phyloP scores from a whole-genome alignment of 2,329 filamentous ascomycete species.

The Ascomycota sp. region DNA sequence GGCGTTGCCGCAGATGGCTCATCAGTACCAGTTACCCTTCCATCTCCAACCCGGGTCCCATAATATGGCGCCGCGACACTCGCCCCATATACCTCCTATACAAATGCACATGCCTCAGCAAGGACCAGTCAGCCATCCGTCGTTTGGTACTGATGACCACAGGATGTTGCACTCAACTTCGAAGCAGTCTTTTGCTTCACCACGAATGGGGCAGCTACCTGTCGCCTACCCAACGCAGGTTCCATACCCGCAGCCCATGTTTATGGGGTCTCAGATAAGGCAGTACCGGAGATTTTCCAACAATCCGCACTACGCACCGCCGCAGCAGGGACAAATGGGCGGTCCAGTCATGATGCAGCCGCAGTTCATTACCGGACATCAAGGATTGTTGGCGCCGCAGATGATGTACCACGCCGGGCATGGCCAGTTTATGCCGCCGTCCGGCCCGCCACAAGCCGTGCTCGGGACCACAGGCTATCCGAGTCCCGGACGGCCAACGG shows the following conservation, averaged over 20 bases:
- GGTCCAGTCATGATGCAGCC: conserved; percentile 68
- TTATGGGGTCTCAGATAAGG: conserved; percentile 50
- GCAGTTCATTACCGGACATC: conserved; percentile 55
- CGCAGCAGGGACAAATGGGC: conserved; percentile 51
- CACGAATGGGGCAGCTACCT: conserved; percentile 50
- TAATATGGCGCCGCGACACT: conserved; percentile 45
- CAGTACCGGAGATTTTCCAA: conserved; percentile 53
- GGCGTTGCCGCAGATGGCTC: conserved; percentile 51
- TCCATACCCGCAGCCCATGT: conserved; percentile 52
- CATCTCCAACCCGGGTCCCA: conserved; percentile 61
- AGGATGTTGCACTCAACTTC: conserved; percentile 78
- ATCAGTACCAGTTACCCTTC: conserved; percentile 67
- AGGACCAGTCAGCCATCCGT: conserved; percentile 39
- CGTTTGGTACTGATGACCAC: conserved; percentile 61
- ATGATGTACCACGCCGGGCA: conserved; percentile 63
- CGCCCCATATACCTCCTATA: conserved; percentile 58
- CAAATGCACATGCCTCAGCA: conserved; percentile 60
- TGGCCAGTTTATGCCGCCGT: conserved; percentile 41
- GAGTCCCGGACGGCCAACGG: conserved; percentile 61
- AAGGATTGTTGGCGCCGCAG: conserved; percentile 51
- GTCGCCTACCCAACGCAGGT: conserved; percentile 54
- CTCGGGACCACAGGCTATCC: conserved; percentile 60
- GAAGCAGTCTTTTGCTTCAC: conserved; percentile 69
- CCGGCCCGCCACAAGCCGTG: conserved; percentile 33
- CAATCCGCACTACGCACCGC: conserved; percentile 48